Conservation (phyloP, 768 basidiomycete species). For the Suillus placidus region DNA sequence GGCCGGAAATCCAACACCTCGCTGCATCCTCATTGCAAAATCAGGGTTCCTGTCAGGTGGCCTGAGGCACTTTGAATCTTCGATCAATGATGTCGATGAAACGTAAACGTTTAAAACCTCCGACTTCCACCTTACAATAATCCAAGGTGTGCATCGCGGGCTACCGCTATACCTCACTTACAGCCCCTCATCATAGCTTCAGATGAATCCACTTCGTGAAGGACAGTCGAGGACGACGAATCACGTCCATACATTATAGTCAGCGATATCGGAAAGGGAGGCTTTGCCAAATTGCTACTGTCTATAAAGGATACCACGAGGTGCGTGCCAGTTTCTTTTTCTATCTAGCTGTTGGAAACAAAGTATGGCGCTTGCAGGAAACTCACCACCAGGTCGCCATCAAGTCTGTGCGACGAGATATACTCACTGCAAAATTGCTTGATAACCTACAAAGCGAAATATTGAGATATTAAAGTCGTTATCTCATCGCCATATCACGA, state of each 20-base stretch:
- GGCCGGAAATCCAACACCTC: no score
- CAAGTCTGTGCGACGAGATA: conserved; percentile 90
- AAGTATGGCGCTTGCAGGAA: conserved; percentile 51
- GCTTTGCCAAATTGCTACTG: conserved; percentile 96
- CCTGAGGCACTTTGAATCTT: no score
- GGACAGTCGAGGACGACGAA: conserved; percentile 63
- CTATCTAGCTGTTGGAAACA: neutral
- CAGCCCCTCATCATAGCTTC: conserved; percentile 23
- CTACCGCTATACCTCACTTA: conserved; percentile 2
- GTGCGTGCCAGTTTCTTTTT: conserved; percentile 45
- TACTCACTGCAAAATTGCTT: conserved; percentile 87
- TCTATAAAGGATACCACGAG: conserved; percentile 92
- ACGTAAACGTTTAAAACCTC: no score
- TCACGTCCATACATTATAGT: conserved; percentile 77
- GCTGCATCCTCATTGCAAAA: no score
- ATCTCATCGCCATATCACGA: conserved; percentile 91
- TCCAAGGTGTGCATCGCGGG: neutral
- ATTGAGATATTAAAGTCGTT: conserved; percentile 95
- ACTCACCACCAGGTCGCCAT: conserved; percentile 83
- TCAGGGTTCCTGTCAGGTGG: no score
- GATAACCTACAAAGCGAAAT: conserved; percentile 97
- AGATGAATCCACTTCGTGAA: conserved; percentile 28
- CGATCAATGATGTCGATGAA: no score
- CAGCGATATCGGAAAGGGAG: conserved; percentile 82
- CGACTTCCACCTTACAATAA: no score